Evolutionary conservation across 2,329 filamentous ascomycete genomes (phyloP).

Genomic region (Cladosporium oxysporum): DNA sequence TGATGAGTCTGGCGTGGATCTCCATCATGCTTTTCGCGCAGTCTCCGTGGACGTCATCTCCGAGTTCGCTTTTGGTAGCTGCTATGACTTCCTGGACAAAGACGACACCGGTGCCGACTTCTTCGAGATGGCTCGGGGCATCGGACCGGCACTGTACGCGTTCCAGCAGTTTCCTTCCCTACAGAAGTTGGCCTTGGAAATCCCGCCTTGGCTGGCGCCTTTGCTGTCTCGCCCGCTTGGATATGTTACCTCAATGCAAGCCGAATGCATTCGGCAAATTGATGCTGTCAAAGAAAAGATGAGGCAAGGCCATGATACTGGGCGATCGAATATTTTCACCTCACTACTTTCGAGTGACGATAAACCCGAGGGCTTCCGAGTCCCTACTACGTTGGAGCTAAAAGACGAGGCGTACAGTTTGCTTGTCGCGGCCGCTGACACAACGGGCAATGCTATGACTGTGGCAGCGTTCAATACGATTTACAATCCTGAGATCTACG

Average conservation of each 20-base stretch:
- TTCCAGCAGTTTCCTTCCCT: conserved; percentile 30
- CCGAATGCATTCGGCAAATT: conserved; percentile 27
- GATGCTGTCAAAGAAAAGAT: conserved; percentile 23
- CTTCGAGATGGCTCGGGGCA: conserved; percentile 30
- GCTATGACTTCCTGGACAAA: conserved; percentile 35
- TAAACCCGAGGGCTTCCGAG: conserved; percentile 23
- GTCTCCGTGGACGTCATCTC: conserved; percentile 30
- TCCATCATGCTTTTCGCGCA: conserved; percentile 33
- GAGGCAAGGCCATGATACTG: background rate
- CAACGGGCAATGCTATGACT: conserved; percentile 40
- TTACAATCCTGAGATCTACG: conserved; percentile 31
- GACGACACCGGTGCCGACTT: conserved; percentile 28
- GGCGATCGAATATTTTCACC: background rate
- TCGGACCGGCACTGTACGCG: conserved; percentile 27
- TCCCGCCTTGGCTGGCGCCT: conserved; percentile 31
- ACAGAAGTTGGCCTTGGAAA: conserved; percentile 24
- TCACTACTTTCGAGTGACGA: conserved; percentile 12
- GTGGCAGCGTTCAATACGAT: conserved; percentile 37
- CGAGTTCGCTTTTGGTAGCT: conserved; percentile 37
- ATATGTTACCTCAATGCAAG: conserved; percentile 25
- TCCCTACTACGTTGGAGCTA: conserved; percentile 31
- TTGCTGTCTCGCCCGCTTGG: conserved; percentile 26
- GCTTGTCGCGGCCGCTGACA: conserved; percentile 38
- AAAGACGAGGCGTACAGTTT: conserved; percentile 35
- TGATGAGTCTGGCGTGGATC: background rate